These are phyloP conservation scores for Cytospora paraplurivora DNA, from an alignment of 2,329 filamentous ascomycete species.

Conservation along the genomic window DNA sequence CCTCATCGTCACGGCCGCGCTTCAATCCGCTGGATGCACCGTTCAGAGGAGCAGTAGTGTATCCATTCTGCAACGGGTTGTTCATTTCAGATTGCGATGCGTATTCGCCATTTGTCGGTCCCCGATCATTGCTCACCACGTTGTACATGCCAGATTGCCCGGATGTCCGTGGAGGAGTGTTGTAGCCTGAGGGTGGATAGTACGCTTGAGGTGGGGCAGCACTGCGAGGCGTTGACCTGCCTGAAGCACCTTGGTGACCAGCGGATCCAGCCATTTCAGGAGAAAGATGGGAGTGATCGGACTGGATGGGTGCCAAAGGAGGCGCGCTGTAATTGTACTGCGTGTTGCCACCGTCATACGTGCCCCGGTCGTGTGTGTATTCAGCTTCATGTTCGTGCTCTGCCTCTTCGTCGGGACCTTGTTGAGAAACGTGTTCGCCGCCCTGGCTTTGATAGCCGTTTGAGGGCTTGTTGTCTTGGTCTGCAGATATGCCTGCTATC, in stretches of 20 bases:
- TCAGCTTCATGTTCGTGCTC: constrained; percentile 76
- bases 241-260: constrained; percentile 75
- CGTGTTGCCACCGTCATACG: constrained; percentile 71
- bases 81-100: constrained; percentile 64
- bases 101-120: constrained; percentile 70
- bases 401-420: constrained; percentile 64
- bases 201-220: constrained; percentile 71
- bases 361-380: constrained; percentile 81
- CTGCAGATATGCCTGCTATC: constrained; percentile 55
- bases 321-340: constrained; percentile 78
- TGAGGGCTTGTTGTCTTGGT: constrained; percentile 60
- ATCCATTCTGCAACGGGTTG: constrained; percentile 60
- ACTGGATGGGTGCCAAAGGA: constrained; percentile 65
- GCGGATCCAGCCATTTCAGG: constrained; percentile 84
- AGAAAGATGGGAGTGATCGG: constrained; percentile 75
- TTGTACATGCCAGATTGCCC: constrained; percentile 84
- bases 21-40: constrained; percentile 52
- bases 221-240: constrained; percentile 83
- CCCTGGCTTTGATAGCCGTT: constrained; percentile 62
- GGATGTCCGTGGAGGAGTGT: constrained; percentile 71
- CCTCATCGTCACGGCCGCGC: constrained; percentile 48
- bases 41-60: constrained; percentile 66
- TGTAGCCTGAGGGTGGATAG: constrained; percentile 74
- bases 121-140: constrained; percentile 81
- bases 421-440: constrained; percentile 57